Percentiles rank a stretch among this genome's conserved stretches.
These are phyloP conservation scores for Cladosporium phlei DNA, from an alignment of 2,329 filamentous ascomycete genomes.

Conservation along the genomic window DNA sequence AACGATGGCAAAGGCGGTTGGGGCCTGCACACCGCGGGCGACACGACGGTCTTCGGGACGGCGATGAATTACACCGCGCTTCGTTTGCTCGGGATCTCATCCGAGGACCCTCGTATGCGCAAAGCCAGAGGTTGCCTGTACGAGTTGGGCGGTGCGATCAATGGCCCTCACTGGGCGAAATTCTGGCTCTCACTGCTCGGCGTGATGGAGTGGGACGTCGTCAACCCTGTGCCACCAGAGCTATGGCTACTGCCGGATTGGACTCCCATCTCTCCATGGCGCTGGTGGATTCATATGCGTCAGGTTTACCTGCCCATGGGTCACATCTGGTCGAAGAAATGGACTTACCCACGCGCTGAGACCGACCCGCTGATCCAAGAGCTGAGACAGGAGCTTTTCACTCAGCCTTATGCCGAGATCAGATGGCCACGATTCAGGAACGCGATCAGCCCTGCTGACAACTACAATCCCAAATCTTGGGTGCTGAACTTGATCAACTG, in stretches of 20 bases:
- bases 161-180: slow-evolving; percentile 92
- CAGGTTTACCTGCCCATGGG: slow-evolving; percentile 92
- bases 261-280: slow-evolving; percentile 32
- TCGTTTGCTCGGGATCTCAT: slow-evolving; percentile 73
- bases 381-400: slow-evolving; percentile 76
- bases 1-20: slow-evolving; percentile 83
- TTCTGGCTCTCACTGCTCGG: slow-evolving; percentile 87
- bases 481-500: slow-evolving; percentile 75
- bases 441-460: slow-evolving; percentile 71
- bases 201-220: slow-evolving; percentile 80
- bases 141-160: slow-evolving; percentile 75
- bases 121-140: slow-evolving; percentile 80
- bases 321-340: slow-evolving; percentile 79
- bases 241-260: slow-evolving; percentile 60
- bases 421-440: slow-evolving; percentile 75
- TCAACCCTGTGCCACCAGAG: slow-evolving; percentile 91
- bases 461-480: slow-evolving; percentile 90
- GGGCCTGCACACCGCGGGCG: slow-evolving; percentile 91
- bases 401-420: slow-evolving; percentile 71
- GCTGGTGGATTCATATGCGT: slow-evolving; percentile 80
- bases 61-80: slow-evolving; percentile 79
- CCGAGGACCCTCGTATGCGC: slow-evolving; percentile 78
- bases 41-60: slow-evolving; percentile 88
- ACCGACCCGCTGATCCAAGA: slow-evolving; percentile 64
- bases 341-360: slow-evolving; percentile 61